Evolutionary conservation across 2,329 filamentous ascomycete species (phyloP), one percentile per base, ranked within the genome.

Genomic region (Penicillium glabrum): DNA sequence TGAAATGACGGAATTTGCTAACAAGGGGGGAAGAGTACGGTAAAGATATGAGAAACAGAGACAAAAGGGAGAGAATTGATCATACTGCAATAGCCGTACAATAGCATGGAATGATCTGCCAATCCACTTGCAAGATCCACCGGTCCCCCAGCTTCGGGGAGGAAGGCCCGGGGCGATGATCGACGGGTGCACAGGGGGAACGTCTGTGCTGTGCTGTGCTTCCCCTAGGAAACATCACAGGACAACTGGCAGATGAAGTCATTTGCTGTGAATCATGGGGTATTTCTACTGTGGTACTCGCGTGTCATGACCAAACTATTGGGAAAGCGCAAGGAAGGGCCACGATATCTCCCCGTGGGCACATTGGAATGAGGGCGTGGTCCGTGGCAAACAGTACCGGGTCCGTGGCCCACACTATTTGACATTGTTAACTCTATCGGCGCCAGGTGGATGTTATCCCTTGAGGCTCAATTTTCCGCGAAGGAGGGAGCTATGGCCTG

Each of bases 41-140:
- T 14, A 31, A 13, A 23, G 43, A 23, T 16, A 45, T 45, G 53
- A 43, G 46, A 16, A 27, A 29, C 53, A 48, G 57, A 58, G 45
- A 47, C 35, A 53, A 47, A 46, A 44, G 53, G 33, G 31, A 35
- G 46, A 35, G 16, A 29, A 47, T 21, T 33, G 45, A 21, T 27
- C 19, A 33, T 47, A 31, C 10, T 29, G 45, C 19, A 47, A 16
- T 46, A 19, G n/a, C 13, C 14, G 4, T 23, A 26, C 43, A 13
- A 41, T 27, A 58, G 61, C 56, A 61, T 59, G 59, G 60, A 64
- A 65, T 65, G 63, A 64, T 59, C 56, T 48, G 29, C 59, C 55
- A 56, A 57, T 62, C 53, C 49, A 16, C 7, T 46, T 53, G n/a
- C 19, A 16, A 21, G 50, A 39, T 37, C 43, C 29, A 24, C 41